These are phyloP conservation scores for Kalmusia sp. DNA, from an alignment of 2,329 filamentous ascomycete species.

Conservation along the genomic window DNA sequence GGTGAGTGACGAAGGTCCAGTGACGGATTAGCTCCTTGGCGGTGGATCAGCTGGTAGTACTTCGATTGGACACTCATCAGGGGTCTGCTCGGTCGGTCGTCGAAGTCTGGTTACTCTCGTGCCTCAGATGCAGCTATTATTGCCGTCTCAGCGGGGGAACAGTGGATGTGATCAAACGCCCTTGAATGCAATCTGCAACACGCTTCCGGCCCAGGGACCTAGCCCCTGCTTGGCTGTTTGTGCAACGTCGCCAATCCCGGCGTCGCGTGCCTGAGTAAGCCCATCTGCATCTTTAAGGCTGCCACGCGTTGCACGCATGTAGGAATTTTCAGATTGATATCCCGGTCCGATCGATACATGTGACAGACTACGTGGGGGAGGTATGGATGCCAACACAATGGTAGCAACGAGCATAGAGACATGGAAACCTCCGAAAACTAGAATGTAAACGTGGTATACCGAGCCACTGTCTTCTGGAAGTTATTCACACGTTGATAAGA, in stretches of 20 bases:
- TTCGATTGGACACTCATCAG: background rate
- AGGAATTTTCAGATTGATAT: too few species aligned
- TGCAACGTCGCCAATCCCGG: slow-evolving; percentile 11
- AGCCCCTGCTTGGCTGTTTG: slow-evolving; percentile 2
- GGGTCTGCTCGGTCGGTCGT: background rate
- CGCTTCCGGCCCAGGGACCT: background rate
- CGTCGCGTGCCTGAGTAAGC: slow-evolving; percentile 5
- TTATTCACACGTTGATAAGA: too few species aligned
- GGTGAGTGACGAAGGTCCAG: slow-evolving; percentile 26
- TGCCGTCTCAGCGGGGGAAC: background rate
- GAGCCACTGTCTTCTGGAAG: too few species aligned
- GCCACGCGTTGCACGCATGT: too few species aligned
- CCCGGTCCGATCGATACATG: too few species aligned
- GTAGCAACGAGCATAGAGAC: too few species aligned
- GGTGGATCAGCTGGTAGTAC: background rate
- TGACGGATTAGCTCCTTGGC: slow-evolving; percentile 19
- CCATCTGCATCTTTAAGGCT: too few species aligned
- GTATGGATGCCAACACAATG: too few species aligned
- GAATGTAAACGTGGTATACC: too few species aligned
- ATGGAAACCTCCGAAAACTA: too few species aligned
- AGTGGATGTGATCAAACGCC: background rate
- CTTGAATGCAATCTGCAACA: slow-evolving; percentile 7
- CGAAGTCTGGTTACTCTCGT: background rate
- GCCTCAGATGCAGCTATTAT: background rate
- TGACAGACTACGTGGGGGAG: too few species aligned